phyloP scores from a whole-genome alignment of 495 filamentous ascomycete genomes.

The Neurospora intermedia region DNA sequence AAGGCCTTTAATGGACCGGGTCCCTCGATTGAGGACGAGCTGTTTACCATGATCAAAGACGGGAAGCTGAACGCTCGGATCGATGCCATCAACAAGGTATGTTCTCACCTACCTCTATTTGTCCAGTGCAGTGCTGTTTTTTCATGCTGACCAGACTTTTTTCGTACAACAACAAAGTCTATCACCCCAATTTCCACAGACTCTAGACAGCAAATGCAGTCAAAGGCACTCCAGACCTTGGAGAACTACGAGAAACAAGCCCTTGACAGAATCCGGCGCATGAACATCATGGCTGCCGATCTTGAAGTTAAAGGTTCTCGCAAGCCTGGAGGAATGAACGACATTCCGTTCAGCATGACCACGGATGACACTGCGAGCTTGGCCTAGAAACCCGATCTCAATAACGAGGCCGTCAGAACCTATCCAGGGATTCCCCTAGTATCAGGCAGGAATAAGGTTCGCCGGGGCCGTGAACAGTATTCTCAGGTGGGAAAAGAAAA shows the following conservation, averaged over 20 bases:
- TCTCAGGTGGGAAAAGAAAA: neutral
- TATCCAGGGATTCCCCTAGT: neutral
- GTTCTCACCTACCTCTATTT: conserved; percentile 2
- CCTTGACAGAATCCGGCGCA: conserved; percentile 60
- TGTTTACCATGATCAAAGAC: conserved; percentile 62
- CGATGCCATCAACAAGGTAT: conserved; percentile 66
- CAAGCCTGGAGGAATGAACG: conserved; percentile 4
- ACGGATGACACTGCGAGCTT: neutral
- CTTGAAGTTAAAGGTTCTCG: conserved; percentile 50
- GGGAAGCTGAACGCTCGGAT: conserved; percentile 69
- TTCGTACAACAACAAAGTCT: conserved; percentile 29
- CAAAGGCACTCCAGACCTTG: conserved; percentile 52
- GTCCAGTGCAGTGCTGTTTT: neutral
- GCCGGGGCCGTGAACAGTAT: neutral
- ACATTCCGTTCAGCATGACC: neutral
- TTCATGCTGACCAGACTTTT: neutral
- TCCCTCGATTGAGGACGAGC: conserved; percentile 60
- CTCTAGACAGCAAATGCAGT: conserved; percentile 55
- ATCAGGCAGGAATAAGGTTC: neutral
- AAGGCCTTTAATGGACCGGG: conserved; percentile 48
- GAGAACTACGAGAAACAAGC: conserved; percentile 62
- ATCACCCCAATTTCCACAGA: conserved; percentile 59
- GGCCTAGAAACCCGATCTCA: neutral
- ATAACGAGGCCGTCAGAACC: neutral
- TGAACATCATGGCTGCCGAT: conserved; percentile 62